These are phyloP conservation scores for Sclerotinia trifoliorum DNA, from an alignment of 2,329 filamentous ascomycete species.

Conservation along the genomic window DNA sequence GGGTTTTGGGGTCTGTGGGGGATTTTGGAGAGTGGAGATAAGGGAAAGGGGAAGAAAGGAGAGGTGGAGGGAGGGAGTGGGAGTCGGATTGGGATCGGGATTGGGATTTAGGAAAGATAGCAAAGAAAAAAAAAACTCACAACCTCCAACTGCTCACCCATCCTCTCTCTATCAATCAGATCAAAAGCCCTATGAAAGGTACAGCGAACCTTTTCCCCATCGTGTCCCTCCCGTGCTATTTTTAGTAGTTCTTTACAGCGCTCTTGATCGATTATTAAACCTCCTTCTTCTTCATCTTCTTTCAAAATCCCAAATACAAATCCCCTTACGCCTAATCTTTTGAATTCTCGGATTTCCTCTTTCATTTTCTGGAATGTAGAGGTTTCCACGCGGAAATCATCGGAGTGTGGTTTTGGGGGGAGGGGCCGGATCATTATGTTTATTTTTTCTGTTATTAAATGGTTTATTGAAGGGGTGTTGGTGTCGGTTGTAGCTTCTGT, in stretches of 20 bases:
- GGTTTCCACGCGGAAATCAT: neutral
- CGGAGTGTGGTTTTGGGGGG: neutral
- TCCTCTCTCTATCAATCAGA: slow-evolving; percentile 29
- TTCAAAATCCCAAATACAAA: slow-evolving; percentile 54
- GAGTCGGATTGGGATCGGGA: too few relatives aligned
- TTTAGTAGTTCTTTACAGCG: slow-evolving; percentile 45
- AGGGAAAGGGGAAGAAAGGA: too few relatives aligned
- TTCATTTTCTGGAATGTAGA: slow-evolving; percentile 42
- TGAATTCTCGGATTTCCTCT: slow-evolving; percentile 41
- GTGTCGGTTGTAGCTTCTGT: too few relatives aligned
- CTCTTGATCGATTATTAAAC: slow-evolving; percentile 42
- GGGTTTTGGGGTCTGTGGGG: too few relatives aligned
- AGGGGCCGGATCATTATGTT: slow-evolving; percentile 53
- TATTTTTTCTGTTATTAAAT: neutral
- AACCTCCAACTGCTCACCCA: slow-evolving; percentile 37
- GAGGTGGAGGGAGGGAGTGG: too few relatives aligned
- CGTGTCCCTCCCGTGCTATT: slow-evolving; percentile 23
- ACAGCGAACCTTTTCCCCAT: slow-evolving; percentile 45
- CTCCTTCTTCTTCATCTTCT: neutral
- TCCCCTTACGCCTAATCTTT: slow-evolving; percentile 42
- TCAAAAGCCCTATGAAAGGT: slow-evolving; percentile 58
- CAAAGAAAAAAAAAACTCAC: slow-evolving; percentile 27
- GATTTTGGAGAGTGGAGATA: too few relatives aligned
- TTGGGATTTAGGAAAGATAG: too few relatives aligned
- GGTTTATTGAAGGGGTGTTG: too few relatives aligned